Percentiles rank a stretch among this genome's conserved stretches.
phyloP scores from a whole-genome alignment of 2,329 filamentous ascomycete species.

The Cladosporium sphaerospermum region DNA sequence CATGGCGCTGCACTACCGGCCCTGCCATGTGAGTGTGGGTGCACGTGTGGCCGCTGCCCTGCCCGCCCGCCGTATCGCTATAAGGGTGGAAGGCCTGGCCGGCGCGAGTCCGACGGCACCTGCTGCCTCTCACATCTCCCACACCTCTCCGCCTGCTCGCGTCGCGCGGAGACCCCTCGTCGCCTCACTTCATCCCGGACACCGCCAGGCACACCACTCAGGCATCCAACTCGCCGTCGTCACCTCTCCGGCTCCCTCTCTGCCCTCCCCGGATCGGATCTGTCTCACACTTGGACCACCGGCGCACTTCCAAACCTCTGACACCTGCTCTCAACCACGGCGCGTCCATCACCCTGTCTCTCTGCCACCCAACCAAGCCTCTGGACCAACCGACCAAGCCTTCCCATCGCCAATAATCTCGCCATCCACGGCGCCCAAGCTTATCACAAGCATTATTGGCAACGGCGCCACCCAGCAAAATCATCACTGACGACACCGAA shows the following conservation, averaged over 20 bases:
- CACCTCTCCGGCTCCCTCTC: neutral
- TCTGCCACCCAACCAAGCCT: constrained; percentile 4
- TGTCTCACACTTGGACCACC: constrained; percentile 5
- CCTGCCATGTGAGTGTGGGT: neutral
- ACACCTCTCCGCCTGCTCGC: neutral
- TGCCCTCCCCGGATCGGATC: neutral
- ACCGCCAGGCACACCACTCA: neutral
- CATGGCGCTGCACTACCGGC: constrained; percentile 1
- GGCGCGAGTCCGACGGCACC: neutral
- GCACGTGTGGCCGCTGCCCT: neutral
- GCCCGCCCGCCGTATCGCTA: no score
- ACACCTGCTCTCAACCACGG: neutral
- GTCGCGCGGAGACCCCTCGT: neutral
- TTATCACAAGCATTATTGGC: constrained; percentile 12
- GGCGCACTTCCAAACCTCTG: constrained; percentile 2
- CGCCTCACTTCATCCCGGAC: neutral
- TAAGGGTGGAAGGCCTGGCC: no score
- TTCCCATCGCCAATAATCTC: constrained; percentile 1
- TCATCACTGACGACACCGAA: constrained; percentile 4
- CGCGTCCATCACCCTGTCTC: neutral
- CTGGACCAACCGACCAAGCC: neutral
- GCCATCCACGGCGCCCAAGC: neutral
- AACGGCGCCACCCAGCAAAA: neutral
- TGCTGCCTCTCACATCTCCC: neutral
- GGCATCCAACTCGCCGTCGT: neutral